Conservation (phyloP, 768 basidiomycete species). For the Leccinum sublutescens region DNA sequence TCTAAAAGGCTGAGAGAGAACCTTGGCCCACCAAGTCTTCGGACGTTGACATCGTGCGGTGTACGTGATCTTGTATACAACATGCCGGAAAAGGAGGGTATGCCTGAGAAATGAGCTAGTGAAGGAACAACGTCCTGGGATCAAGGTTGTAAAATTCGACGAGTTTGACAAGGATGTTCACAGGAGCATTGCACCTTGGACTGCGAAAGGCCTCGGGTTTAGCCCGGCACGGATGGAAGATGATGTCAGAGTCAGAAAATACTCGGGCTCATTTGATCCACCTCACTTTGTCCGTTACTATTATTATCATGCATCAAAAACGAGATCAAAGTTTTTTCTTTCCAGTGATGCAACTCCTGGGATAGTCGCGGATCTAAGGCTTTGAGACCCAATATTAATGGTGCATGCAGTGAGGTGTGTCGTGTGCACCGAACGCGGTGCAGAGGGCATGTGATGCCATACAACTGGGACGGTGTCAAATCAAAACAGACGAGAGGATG, state of each 20-base stretch:
- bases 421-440: constrained; percentile 7
- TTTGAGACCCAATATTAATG: constrained; percentile 1
- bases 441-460: constrained; percentile 24
- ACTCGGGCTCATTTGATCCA: constrained; percentile 7
- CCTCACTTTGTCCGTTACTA: not conserved
- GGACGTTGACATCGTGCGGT: constrained; percentile 12
- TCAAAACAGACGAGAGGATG: constrained; percentile 15
- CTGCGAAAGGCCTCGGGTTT: constrained; percentile 24
- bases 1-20: constrained; percentile 28
- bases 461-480: constrained; percentile 21
- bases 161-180: constrained; percentile 5
- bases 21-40: not conserved
- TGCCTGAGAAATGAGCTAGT: constrained; percentile 26
- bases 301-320: not conserved
- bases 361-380: not conserved
- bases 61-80: constrained; percentile 30
- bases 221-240: constrained; percentile 10
- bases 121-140: constrained; percentile 4
- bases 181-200: constrained; percentile 15
- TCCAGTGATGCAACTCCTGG: constrained; percentile 11
- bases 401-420: constrained; percentile 2
- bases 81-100: constrained; percentile 12
- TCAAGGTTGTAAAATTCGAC: constrained; percentile 9
- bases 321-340: constrained; percentile 6
- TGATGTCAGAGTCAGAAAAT: constrained; percentile 21